Percentiles rank a stretch among this genome's conserved stretches.
Conservation (phyloP, 1,139 yeast species). For the Kurtzmaniella quercitrusa region DNA sequence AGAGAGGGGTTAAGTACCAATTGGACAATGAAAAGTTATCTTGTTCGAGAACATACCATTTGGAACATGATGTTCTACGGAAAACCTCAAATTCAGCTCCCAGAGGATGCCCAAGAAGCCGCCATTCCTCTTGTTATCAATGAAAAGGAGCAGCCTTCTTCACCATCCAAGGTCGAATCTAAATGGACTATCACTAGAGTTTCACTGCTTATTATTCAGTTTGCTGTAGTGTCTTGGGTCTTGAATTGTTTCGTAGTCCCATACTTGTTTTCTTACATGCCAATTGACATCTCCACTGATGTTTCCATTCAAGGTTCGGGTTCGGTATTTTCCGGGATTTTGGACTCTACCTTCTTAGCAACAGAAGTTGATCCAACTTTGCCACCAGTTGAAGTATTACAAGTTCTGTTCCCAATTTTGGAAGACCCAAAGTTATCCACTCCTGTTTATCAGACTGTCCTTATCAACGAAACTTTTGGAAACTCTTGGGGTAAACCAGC, state of each 20-base stretch:
- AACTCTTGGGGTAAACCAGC: constrained; percentile 35
- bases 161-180: not conserved
- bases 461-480: constrained; percentile 34
- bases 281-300: not conserved
- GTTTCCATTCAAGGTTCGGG: no score
- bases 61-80: constrained; percentile 20
- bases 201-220: not conserved
- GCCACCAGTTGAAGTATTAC: constrained; percentile 14
- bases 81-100: constrained; percentile 5
- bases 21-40: constrained; percentile 13
- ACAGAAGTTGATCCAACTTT: not conserved
- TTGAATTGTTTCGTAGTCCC: not conserved
- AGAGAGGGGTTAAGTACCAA: not conserved
- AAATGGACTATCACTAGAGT: not conserved
- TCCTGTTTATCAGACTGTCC: constrained; percentile 20
- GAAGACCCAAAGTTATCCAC: constrained; percentile 14
- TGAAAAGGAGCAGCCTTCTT: not conserved
- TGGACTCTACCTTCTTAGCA: not conserved
- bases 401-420: constrained; percentile 27
- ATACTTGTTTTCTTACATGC: not conserved
- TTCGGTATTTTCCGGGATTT: not conserved
- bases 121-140: not conserved
- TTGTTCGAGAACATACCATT: constrained; percentile 15
- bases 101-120: not conserved
- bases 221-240: not conserved